Base-by-base conservation (phyloP, 1,284 basidiomycete species). In the Rhodotorula glutinis region DNA sequence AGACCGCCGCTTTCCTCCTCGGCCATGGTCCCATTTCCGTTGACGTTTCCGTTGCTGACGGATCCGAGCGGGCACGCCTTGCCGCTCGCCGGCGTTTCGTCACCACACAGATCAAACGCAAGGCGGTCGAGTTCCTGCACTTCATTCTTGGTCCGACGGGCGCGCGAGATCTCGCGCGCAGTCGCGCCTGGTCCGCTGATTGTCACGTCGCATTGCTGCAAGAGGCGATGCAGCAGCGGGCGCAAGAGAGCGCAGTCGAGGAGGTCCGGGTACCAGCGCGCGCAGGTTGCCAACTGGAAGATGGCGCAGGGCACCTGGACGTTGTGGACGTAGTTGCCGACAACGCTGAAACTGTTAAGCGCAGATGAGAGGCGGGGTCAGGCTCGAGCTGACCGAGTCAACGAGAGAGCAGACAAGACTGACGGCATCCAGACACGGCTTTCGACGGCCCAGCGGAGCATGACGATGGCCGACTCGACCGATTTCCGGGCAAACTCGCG, bases 341-440 rank as follows among this genome's bases (percentile, higher is more conserved):
- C 57, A 33, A 66, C 46, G 43, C 61, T 57, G 60, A 65, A 67
- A 3, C 60, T 61, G 54, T 38, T 14, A 7, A 21, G 14, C 3
- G 4, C 10, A 38, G 29, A 21, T 16, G 43, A 10, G 2, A 3
- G 7, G 29, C 13, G 8, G 40, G 25, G 8, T 38, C 14, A 52
- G 33, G 9, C 38, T 29, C 16, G 43, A 21, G 30, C 53, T 27
- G 27, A 52, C 11, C 2, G 51, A 8, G n/a, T 4, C 46, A 23
- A 43, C 8, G n/a, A 4, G n/a, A n/a, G n/a, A n/a, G n/a, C n/a
- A n/a, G n/a, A n/a, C n/a, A 33, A 41, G 25, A 57, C 56, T 40
- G 21, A 66, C 63, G 71, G 71, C 59, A 70, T 62, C 71, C 71
- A 72, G 58, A 72, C 67, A 16, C 67, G 57, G 14, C 54, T 58